Base-by-base conservation (phyloP, 768 basidiomycete genomes). In the Gelatoporia subvermispora region DNA sequence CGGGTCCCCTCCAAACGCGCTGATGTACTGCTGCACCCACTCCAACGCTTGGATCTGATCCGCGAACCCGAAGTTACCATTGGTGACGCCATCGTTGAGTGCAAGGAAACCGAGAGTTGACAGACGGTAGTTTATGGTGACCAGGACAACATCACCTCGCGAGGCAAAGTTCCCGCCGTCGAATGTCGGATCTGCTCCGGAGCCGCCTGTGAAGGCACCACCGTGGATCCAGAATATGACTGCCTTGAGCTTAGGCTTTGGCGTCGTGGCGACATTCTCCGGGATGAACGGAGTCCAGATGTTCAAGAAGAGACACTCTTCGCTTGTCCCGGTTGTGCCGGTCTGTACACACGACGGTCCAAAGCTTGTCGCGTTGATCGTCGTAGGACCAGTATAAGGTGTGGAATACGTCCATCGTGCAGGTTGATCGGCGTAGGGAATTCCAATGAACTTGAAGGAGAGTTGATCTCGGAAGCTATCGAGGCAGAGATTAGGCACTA, bases 1-100 rank as follows among this genome's bases (percentile, higher is more conserved):
- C 1, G 75, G 74, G 61, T 82, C 80, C 0, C 81, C 81, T 34
- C 79, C 79, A 52, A 83, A 83, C n/a, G 71, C 67, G 1, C 64
- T 60, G 50, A 82, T 81, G 60, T 82, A 70, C 31, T 69, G 59
- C 22, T 75, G 72, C 0, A 82, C 74, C 74, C 75, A 71, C 37
- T 70, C 58, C 31, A 78, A 59, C 15, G 68, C 62, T n/a, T 60
- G 38, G 23, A 70, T 60, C 61, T 74, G 70, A 57, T 78, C 75
- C 16, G 68, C 71, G 35, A 77, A 53, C 0, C 73, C 76, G 49
- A 68, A 74, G 58, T 76, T 76, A 16, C 73, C 71, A 47, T 72
- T 72, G 20, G 68, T 72, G 20, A 67, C 60, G 16, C 69, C 72
- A 48, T 74, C 71, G 35, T 67, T 55, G 16, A 73, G 58, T 1